Evolutionary conservation across 139 green algal genomes (phyloP).

Genomic region (Asterochloris erici): DNA sequence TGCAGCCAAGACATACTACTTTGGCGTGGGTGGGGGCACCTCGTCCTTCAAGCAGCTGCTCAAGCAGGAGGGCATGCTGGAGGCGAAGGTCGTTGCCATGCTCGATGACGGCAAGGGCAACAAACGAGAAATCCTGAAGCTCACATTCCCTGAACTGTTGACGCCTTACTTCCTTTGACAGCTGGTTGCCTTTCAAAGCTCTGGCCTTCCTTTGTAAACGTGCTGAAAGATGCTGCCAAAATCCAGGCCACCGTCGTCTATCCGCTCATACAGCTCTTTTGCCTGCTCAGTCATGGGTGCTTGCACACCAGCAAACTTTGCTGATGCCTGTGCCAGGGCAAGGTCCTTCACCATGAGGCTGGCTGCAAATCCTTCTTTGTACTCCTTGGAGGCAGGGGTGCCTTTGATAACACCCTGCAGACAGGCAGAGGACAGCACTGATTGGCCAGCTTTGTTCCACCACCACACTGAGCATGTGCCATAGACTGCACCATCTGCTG

Average conservation of each 20-base stretch:
- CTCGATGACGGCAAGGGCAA: conserved; percentile 43
- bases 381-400: conserved; percentile 45
- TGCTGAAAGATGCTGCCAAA: conserved; percentile 38
- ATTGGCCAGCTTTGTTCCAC: neutral
- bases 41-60: conserved; percentile 61
- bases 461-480: too few relatives aligned
- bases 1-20: conserved; percentile 94
- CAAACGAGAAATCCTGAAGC: conserved; percentile 55
- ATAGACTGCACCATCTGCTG: too few relatives aligned
- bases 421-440: neutral
- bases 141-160: conserved; percentile 22
- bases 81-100: neutral
- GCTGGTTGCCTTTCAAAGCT: neutral
- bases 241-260: conserved; percentile 33
- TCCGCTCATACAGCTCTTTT: conserved; percentile 21
- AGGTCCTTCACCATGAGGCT: conserved; percentile 64
- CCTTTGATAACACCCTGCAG: conserved; percentile 39
- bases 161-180: conserved; percentile 17
- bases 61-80: conserved; percentile 20
- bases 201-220: conserved; percentile 24
- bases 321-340: conserved; percentile 41
- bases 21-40: conserved; percentile 90
- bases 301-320: conserved; percentile 24
- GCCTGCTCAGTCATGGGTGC: conserved; percentile 32
- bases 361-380: conserved; percentile 55